These are phyloP conservation scores for Gossypium thurberi DNA, from an alignment of 345 rosid species.

Conservation along the genomic window DNA sequence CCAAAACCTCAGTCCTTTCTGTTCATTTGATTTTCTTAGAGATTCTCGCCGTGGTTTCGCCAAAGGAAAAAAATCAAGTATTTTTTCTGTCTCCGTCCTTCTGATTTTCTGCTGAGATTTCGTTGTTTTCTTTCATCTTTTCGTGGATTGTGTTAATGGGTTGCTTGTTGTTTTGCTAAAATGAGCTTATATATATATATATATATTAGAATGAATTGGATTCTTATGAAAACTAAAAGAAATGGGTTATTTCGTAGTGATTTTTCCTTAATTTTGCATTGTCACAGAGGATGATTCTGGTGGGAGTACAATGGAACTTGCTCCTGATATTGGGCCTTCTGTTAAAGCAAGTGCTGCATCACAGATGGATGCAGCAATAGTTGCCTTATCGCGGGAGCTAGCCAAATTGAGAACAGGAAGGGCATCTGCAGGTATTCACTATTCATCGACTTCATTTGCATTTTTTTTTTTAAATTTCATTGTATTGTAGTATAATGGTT, in stretches of 20 bases:
- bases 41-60: constrained; percentile 65
- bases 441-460: not conserved
- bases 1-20: constrained; percentile 3
- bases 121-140: not conserved
- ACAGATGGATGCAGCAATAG: constrained; percentile 89
- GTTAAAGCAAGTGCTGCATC: constrained; percentile 57
- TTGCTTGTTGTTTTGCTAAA: not conserved
- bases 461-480: not conserved
- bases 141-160: not conserved
- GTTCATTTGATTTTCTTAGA: constrained; percentile 26
- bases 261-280: constrained; percentile 9
- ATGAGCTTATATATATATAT: not conserved
- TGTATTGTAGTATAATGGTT: constrained; percentile 6
- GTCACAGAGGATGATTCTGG: constrained; percentile 64
- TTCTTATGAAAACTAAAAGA: not conserved
- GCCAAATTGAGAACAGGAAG: constrained; percentile 79
- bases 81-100: not conserved
- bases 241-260: not conserved
- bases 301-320: constrained; percentile 40
- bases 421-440: constrained; percentile 63
- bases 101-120: not conserved
- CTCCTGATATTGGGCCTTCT: constrained; percentile 56
- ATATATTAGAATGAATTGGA: not conserved
- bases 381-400: constrained; percentile 68
- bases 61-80: constrained; percentile 71